These are phyloP conservation scores for Trametes coccinea DNA, from an alignment of 768 basidiomycete species.

Conservation along the genomic window DNA sequence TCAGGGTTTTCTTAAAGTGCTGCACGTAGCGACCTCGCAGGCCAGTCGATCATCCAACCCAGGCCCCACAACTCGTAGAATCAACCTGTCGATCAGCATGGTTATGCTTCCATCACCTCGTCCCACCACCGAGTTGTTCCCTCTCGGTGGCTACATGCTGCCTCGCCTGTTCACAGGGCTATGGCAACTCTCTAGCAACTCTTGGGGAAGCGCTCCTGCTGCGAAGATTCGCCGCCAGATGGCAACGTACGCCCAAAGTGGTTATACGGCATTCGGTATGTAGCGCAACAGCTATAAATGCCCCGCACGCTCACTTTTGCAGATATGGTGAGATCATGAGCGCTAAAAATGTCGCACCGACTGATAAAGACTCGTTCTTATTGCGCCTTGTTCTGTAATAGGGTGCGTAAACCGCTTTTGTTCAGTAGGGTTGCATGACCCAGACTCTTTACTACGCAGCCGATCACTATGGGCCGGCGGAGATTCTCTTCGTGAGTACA, in stretches of 20 bases:
- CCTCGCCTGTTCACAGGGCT: conserved; percentile 40
- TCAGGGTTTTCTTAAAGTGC: not conserved
- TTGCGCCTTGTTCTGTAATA: not conserved
- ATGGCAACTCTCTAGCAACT: conserved; percentile 85
- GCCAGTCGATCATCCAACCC: not conserved
- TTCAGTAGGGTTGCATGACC: not conserved
- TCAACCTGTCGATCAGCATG: not conserved
- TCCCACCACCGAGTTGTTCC: conserved; percentile 25
- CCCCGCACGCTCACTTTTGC: not conserved
- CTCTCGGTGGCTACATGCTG: conserved; percentile 24
- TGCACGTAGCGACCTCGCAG: not conserved
- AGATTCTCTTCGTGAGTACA: conserved; percentile 70
- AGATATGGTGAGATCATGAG: conserved; percentile 56
- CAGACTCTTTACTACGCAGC: conserved; percentile 41
- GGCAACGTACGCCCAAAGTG: conserved; percentile 58
- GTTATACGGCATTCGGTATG: conserved; percentile 66
- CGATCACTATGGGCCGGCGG: conserved; percentile 85
- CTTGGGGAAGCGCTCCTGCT: conserved; percentile 78
- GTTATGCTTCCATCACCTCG: conserved; percentile 3
- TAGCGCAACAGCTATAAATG: conserved; percentile 7
- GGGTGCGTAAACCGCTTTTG: conserved; percentile 11
- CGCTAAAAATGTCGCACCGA: not conserved
- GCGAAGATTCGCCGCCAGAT: conserved; percentile 67
- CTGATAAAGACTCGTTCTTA: not conserved
- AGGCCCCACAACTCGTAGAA: not conserved